Evolutionary conservation across 202 grass and related monocot genomes (phyloP).

Genomic region (Panicum hallii): DNA sequence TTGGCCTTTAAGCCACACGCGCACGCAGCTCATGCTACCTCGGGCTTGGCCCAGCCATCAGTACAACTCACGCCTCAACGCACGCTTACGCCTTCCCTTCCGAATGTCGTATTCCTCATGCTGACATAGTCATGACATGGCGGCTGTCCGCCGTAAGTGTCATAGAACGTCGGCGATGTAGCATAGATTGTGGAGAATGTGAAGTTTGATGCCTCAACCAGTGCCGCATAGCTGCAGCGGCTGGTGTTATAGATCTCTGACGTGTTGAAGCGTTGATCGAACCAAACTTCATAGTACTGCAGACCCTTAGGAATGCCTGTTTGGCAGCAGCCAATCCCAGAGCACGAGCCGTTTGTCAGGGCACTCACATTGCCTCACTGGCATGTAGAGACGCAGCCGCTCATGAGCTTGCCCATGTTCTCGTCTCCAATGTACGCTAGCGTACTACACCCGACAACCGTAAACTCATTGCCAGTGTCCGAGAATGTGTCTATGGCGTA

Average conservation of each 20-base stretch:
- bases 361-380: accelerated
- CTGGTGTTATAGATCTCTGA: not conserved
- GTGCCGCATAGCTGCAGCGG: conserved; percentile 30
- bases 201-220: conserved; percentile 31
- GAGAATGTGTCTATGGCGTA: conserved; percentile 20
- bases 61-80: no score
- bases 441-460: conserved; percentile 40
- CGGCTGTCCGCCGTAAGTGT: not conserved
- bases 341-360: conserved; percentile 20
- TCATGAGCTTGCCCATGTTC: not conserved
- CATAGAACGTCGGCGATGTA: not conserved
- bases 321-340: conserved; percentile 64
- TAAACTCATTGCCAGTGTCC: conserved; percentile 32
- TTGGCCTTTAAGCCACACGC: no score
- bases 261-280: not conserved
- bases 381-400: conserved; percentile 48
- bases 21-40: no score
- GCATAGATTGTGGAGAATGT: conserved; percentile 6
- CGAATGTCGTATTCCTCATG: no score
- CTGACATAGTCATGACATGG: no score
- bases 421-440: conserved; percentile 24
- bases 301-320: conserved; percentile 41
- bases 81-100: no score
- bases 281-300: accelerated
- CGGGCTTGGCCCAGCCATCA: no score